phyloP scores from a whole-genome alignment of 2,329 filamentous ascomycete genomes.

The Geosmithia morbida region DNA sequence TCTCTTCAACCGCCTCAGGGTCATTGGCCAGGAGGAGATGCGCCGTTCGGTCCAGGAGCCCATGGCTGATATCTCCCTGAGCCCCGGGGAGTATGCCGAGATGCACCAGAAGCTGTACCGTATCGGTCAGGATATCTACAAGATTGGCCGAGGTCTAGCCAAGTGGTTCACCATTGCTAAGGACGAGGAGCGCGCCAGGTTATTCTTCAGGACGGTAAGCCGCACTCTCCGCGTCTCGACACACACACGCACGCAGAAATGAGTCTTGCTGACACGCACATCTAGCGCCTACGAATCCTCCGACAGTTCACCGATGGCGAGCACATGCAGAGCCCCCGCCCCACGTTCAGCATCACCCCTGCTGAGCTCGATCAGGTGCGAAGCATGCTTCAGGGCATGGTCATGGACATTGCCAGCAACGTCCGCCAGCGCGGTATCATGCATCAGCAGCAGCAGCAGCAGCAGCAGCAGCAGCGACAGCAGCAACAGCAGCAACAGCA shows the following conservation, averaged over 20 bases:
- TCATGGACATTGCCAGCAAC: constrained; percentile 26
- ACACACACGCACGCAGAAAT: no score
- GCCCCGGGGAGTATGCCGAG: constrained; percentile 25
- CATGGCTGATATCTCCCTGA: constrained; percentile 31
- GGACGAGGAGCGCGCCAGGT: constrained; percentile 33
- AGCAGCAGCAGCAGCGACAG: constrained; percentile 1
- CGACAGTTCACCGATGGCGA: constrained; percentile 39
- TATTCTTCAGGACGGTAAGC: constrained; percentile 39
- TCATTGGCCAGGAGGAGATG: constrained; percentile 24
- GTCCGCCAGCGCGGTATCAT: constrained; percentile 12
- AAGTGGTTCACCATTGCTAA: constrained; percentile 32
- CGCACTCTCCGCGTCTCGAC: neutral
- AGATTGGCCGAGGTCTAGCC: constrained; percentile 26
- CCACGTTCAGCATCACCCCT: constrained; percentile 34
- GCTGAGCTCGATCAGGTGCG: constrained; percentile 35
- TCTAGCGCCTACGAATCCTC: constrained; percentile 34
- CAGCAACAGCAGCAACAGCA: constrained; percentile 12
- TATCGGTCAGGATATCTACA: constrained; percentile 25
- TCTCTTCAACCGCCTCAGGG: constrained; percentile 16
- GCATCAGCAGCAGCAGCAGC: constrained; percentile 6
- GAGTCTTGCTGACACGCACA: neutral
- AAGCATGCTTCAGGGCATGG: constrained; percentile 35
- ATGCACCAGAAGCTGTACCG: constrained; percentile 26
- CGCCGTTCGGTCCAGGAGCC: constrained; percentile 20
- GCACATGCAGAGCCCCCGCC: constrained; percentile 26